Conservation (phyloP, 768 basidiomycete genomes). For the Mycena sanguinolenta region DNA sequence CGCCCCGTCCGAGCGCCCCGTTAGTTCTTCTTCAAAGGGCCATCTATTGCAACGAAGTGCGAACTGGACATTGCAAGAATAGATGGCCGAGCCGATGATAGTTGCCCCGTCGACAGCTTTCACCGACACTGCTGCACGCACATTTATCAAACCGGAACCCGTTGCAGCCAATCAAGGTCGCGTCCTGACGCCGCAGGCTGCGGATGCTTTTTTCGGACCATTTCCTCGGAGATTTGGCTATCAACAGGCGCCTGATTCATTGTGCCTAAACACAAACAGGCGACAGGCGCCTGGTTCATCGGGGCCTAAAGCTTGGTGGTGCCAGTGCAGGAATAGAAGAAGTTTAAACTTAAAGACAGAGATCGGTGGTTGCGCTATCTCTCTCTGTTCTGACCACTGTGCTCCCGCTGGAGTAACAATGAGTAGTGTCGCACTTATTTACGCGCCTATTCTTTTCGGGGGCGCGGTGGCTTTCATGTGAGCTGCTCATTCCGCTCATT, state of each 20-base stretch:
- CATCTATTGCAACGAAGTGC: too few species aligned
- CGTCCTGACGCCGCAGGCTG: conserved; percentile 19
- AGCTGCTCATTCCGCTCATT: too few species aligned
- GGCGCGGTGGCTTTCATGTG: conserved; percentile 42
- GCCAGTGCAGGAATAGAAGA: conserved; percentile 2
- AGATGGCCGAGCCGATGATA: conserved; percentile 15
- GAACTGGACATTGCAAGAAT: too few species aligned
- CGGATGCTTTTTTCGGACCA: conserved; percentile 14
- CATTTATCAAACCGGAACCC: conserved; percentile 4
- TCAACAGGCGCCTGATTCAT: too few species aligned
- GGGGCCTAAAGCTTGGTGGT: too few species aligned
- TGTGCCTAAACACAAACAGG: background rate
- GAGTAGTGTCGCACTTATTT: conserved; percentile 24
- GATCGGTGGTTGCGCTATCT: background rate
- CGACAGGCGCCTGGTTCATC: background rate
- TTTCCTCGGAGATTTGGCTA: background rate
- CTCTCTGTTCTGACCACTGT: background rate
- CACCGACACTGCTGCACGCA: background rate
- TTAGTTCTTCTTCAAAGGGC: too few species aligned
- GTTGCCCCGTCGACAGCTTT: conserved; percentile 21
- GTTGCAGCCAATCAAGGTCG: conserved; percentile 1
- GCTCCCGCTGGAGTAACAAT: conserved; percentile 16
- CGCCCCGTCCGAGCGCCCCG: too few species aligned
- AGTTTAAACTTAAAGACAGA: conserved; percentile 3
- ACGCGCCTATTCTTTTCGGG: conserved; percentile 42